These are phyloP conservation scores for Corymbia calophylla DNA, from an alignment of 441 rosid species.

Conservation along the genomic window DNA sequence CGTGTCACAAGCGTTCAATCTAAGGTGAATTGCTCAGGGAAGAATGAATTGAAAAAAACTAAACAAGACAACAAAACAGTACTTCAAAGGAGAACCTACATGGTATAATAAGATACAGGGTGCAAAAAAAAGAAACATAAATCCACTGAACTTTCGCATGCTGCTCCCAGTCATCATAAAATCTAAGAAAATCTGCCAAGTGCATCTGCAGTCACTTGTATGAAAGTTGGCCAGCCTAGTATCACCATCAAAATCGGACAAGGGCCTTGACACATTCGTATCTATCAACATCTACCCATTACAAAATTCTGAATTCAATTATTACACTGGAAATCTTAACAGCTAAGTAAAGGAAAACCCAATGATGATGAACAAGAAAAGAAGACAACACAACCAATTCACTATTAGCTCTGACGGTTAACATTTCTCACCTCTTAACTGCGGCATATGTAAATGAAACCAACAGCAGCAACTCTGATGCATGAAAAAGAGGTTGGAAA, in stretches of 20 bases:
- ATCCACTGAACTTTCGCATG: neutral
- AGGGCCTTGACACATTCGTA: slow-evolving; percentile 16
- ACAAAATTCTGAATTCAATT: slow-evolving; percentile 39
- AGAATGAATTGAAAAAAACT: neutral
- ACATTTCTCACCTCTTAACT: slow-evolving; percentile 19
- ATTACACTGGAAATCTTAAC: slow-evolving; percentile 32
- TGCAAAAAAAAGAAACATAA: neutral
- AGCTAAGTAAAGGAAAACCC: slow-evolving; percentile 6
- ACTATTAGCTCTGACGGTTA: neutral
- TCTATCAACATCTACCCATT: slow-evolving; percentile 30
- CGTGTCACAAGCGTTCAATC: neutral
- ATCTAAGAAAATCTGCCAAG: slow-evolving; percentile 16
- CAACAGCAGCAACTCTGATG: neutral
- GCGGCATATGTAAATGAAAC: neutral
- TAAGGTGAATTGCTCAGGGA: neutral
- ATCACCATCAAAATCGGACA: slow-evolving; percentile 20
- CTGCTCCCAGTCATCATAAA: neutral
- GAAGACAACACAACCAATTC: neutral
- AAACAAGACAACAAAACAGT: neutral
- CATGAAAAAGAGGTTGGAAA: neutral
- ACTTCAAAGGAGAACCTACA: neutral
- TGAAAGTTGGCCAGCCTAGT: slow-evolving; percentile 20
- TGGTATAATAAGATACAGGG: neutral
- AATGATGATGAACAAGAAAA: neutral
- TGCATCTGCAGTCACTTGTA: slow-evolving; percentile 17